Conservation (phyloP, 2,329 filamentous ascomycete genomes). For the Pseudocercospora ulei region DNA sequence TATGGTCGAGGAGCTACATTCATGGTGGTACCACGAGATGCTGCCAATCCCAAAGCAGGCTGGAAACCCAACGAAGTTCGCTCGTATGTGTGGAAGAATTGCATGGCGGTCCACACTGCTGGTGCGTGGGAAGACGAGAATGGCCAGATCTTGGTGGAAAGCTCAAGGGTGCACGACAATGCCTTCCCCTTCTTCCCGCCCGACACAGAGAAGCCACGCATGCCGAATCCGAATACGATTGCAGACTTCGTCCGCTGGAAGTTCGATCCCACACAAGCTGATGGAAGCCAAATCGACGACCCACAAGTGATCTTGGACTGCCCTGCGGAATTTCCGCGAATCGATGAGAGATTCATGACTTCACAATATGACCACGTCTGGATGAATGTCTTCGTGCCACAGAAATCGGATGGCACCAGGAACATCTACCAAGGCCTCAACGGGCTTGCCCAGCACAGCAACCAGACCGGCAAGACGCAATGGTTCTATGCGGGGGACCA, state of each 20-base stretch:
- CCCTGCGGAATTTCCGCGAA: constrained; percentile 40
- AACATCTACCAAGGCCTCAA: constrained; percentile 29
- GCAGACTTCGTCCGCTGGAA: constrained; percentile 40
- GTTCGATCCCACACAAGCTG: constrained; percentile 34
- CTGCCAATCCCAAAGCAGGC: constrained; percentile 16
- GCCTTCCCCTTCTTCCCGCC: constrained; percentile 40
- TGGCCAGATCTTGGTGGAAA: constrained; percentile 36
- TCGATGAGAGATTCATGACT: constrained; percentile 41
- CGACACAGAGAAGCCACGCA: constrained; percentile 24
- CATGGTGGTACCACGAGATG: constrained; percentile 25
- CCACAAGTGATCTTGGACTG: constrained; percentile 33
- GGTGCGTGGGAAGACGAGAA: constrained; percentile 37
- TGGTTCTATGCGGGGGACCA: constrained; percentile 34
- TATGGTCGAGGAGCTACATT: constrained; percentile 23
- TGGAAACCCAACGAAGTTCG: constrained; percentile 19
- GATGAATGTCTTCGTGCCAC: constrained; percentile 36
- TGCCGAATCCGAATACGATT: constrained; percentile 33
- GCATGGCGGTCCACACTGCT: constrained; percentile 39
- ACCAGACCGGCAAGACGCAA: constrained; percentile 29
- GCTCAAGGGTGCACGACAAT: constrained; percentile 36
- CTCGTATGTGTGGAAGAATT: constrained; percentile 22
- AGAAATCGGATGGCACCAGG: constrained; percentile 31
- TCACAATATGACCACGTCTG: constrained; percentile 38
- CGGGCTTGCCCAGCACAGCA: constrained; percentile 18
- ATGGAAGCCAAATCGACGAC: constrained; percentile 27